phyloP scores from a whole-genome alignment of 2,329 filamentous ascomycete species.

The Lachnellula occidentalis region DNA sequence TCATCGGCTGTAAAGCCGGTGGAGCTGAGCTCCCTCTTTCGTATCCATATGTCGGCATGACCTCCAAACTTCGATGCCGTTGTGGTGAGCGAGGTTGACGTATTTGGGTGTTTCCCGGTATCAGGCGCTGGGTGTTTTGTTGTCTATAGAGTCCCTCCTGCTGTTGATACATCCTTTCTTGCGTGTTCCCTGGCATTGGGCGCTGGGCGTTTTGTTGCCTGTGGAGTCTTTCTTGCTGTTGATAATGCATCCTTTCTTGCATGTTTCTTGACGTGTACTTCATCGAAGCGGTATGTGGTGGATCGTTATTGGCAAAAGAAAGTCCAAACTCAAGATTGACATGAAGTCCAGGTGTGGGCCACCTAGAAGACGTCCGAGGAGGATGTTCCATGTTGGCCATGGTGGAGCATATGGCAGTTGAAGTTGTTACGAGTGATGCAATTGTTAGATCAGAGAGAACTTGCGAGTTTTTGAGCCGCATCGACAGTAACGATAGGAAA shows the following conservation, averaged over 20 bases:
- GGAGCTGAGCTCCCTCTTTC: slow-evolving; percentile 27
- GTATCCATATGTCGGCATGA: slow-evolving; percentile 4
- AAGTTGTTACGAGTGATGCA: not conserved
- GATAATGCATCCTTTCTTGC: slow-evolving; percentile 21
- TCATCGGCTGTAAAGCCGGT: slow-evolving; percentile 13
- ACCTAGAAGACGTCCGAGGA: slow-evolving; percentile 17
- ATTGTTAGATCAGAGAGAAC: not conserved
- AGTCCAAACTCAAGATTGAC: slow-evolving; percentile 28
- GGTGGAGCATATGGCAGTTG: not conserved
- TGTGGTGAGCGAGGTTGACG: slow-evolving; percentile 2
- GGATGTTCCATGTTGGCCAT: slow-evolving; percentile 18
- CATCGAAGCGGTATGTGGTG: slow-evolving; percentile 21
- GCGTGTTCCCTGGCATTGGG: slow-evolving; percentile 21
- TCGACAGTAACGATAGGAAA: not conserved
- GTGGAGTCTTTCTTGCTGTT: slow-evolving; percentile 13
- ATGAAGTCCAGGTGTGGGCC: slow-evolving; percentile 22
- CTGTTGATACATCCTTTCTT: slow-evolving; percentile 19
- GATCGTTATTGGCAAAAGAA: slow-evolving; percentile 20
- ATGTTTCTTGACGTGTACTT: slow-evolving; percentile 25
- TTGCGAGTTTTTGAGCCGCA: slow-evolving; percentile 5
- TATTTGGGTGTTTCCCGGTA: slow-evolving; percentile 2
- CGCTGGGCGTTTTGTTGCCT: not conserved
- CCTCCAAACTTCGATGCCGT: slow-evolving; percentile 6
- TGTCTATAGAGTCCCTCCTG: slow-evolving; percentile 9
- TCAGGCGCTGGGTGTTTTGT: slow-evolving; percentile 1